Evolutionary conservation across 2,329 filamentous ascomycete species (phyloP), one percentile per base, ranked within the genome.

Genomic region (Paecilomyces formosus): DNA sequence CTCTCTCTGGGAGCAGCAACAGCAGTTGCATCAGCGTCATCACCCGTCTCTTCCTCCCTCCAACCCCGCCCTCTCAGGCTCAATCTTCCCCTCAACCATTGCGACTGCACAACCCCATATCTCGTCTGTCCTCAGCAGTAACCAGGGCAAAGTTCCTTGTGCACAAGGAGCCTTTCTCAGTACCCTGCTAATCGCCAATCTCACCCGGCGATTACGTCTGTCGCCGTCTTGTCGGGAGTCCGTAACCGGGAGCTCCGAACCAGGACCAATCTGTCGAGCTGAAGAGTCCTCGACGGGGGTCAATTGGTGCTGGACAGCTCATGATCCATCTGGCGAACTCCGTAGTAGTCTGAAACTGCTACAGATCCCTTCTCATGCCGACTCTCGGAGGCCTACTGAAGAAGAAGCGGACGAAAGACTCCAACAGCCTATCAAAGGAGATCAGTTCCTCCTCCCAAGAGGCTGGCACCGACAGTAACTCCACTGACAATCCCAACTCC

Each of bases 361-460:
- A 57, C 60, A 58, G 59, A 62, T 45, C 62, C 62, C 60, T 60
- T 70, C 71, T 72, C 76, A 97, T 99, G 94, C 94, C 92, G 87
- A 90, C 85, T 77, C 85, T 97, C 82, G 91, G 91, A 77, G 75
- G 74, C 57, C 92, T 97, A 74, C 86, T 97, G 74, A 97, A 97
- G 85, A 97, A 96, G 85, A 96, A 96, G 85, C 88, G 92, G 85
- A 96, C 92, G 79, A 95, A 92, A 85, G 92, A 97, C 81, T 89
- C 86, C 78, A 74, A 72, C 65, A 70, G 69, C 70, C 69, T 80
- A 73, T 74, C 75, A 67, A 82, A 79, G 39, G 39, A 45, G 39
- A 45, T 45, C 39, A 45, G 15, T 45, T 45, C 39, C 18, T 45
- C 39, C 18, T n/a, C 39, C n/a, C 39, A 18, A 2, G 6, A 21